Evolutionary conservation across 495 filamentous ascomycete genomes (phyloP).

Genomic region (Podospora pseudoanserina): DNA sequence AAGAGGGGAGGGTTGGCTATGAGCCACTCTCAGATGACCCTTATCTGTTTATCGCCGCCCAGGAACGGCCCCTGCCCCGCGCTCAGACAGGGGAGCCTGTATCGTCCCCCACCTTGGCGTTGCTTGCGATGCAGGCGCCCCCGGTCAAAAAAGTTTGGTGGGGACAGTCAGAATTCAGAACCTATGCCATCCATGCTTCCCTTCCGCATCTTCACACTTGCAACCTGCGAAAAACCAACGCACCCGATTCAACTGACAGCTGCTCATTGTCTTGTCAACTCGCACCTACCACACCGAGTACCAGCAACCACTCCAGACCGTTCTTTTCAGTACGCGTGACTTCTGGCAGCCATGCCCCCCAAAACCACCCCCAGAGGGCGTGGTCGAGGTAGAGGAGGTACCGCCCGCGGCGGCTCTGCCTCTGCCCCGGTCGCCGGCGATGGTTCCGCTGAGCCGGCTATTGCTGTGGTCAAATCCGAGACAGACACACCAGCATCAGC

Average conservation of each 20-base stretch:
- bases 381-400: slow-evolving; percentile 18
- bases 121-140: background rate
- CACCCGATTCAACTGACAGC: background rate
- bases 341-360: slow-evolving; percentile 15
- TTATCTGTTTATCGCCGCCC: background rate
- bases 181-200: too few relatives aligned
- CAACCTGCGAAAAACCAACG: background rate
- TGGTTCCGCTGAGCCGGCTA: background rate
- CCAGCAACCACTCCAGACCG: background rate
- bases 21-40: background rate
- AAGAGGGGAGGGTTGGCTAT: background rate
- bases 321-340: background rate
- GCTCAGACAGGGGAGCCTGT: background rate
- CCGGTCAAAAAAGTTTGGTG: background rate
- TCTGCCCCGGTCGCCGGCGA: slow-evolving; percentile 1
- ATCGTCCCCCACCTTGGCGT: background rate
- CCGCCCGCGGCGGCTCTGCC: slow-evolving; percentile 17
- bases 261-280: background rate
- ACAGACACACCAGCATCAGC: slow-evolving; percentile 8
- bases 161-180: background rate
- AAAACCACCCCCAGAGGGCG: slow-evolving; percentile 17
- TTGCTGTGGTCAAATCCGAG: slow-evolving; percentile 5
- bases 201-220: background rate
- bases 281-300: background rate
- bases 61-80: background rate